Conservation (phyloP, 495 filamentous ascomycete species). For the Penicillium verhagenii region DNA sequence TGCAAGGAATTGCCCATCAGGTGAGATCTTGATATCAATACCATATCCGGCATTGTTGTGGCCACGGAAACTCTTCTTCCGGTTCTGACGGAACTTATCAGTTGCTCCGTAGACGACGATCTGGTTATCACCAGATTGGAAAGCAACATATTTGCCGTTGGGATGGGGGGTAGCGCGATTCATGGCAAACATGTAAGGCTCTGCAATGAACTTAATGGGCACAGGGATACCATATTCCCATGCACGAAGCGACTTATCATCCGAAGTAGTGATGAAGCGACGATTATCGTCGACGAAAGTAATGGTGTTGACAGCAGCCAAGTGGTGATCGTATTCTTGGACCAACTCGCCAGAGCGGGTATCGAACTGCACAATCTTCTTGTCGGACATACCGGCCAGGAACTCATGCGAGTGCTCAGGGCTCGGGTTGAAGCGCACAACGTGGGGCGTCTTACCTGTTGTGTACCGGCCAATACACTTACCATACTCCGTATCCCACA, state of each 20-base stretch:
- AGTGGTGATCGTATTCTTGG: constrained; percentile 97
- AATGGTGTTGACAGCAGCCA: constrained; percentile 96
- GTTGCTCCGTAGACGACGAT: constrained; percentile 91
- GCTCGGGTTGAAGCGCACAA: constrained; percentile 86
- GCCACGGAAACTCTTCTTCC: constrained; percentile 93
- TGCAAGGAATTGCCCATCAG: constrained; percentile 85
- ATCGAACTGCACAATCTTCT: constrained; percentile 98
- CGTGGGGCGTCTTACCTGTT: constrained; percentile 91
- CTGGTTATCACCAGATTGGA: constrained; percentile 91
- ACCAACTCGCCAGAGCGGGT: constrained; percentile 78
- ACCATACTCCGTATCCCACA: constrained; percentile 98
- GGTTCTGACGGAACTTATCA: constrained; percentile 95
- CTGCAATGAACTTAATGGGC: constrained; percentile 84
- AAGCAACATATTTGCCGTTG: constrained; percentile 86
- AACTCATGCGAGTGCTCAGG: constrained; percentile 81
- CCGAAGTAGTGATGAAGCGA: constrained; percentile 95
- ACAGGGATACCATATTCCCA: constrained; percentile 99
- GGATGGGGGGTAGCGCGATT: constrained; percentile 80
- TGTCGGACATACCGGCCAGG: constrained; percentile 93
- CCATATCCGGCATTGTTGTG: constrained; percentile 95
- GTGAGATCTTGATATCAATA: constrained; percentile 82
- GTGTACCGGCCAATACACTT: constrained; percentile 81
- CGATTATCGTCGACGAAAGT: constrained; percentile 94
- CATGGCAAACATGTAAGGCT: constrained; percentile 95
- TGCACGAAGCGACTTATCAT: constrained; percentile 91